Evolutionary conservation across 176 grass and related monocot genomes (phyloP).

Genomic region (Musa schizocarpa): DNA sequence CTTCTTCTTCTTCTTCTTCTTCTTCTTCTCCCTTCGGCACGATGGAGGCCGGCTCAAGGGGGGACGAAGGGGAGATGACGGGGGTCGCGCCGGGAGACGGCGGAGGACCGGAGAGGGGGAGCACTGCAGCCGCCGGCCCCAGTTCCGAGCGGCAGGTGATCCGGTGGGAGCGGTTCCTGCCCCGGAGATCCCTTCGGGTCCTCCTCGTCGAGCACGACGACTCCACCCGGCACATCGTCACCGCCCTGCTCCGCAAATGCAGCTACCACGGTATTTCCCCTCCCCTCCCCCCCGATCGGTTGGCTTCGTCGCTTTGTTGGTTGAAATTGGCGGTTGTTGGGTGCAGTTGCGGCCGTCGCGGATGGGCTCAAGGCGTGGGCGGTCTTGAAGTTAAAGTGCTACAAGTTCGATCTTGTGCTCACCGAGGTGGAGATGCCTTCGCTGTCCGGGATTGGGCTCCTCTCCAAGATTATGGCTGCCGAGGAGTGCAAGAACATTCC

Average conservation of each 20-base stretch:
- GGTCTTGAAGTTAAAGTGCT: constrained; percentile 56
- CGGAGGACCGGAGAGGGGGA: too few species aligned
- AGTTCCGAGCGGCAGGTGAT: constrained; percentile 23
- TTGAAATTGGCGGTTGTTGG: not conserved
- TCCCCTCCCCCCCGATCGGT: not conserved
- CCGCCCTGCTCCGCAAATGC: constrained; percentile 93
- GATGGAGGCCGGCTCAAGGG: not conserved
- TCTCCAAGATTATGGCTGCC: constrained; percentile 53
- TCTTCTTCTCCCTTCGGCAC: not conserved
- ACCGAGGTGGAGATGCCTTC: constrained; percentile 89
- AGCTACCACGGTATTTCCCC: constrained; percentile 61
- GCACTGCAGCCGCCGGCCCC: not conserved
- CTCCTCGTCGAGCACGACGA: constrained; percentile 95
- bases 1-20: not conserved
- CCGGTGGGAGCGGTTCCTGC: constrained; percentile 79
- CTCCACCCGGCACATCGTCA: constrained; percentile 86
- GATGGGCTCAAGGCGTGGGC: constrained; percentile 92
- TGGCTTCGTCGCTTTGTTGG: not conserved
- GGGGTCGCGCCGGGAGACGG: not conserved
- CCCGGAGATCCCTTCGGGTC: constrained; percentile 59
- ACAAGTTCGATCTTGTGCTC: constrained; percentile 86
- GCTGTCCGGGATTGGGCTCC: constrained; percentile 77
- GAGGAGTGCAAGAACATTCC: constrained; percentile 90
- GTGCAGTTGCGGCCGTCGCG: constrained; percentile 54
- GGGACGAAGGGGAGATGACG: not conserved